Conservation (phyloP, 2,329 filamentous ascomycete genomes). For the Pestalotiopsis sp. region DNA sequence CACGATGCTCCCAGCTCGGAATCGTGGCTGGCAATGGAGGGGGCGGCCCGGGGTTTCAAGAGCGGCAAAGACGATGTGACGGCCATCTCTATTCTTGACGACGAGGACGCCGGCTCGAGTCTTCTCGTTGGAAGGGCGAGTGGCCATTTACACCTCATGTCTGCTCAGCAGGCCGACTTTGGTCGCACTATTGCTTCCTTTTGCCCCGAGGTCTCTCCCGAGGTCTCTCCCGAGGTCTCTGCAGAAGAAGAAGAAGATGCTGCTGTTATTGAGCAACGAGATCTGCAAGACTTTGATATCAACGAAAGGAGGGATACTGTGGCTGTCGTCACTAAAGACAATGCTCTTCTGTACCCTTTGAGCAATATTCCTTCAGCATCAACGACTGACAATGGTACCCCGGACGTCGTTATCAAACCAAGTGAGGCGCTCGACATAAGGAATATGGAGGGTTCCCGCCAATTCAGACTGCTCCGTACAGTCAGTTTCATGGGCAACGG, state of each 20-base stretch:
- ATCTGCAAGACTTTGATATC: conserved; percentile 40
- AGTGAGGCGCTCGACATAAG: conserved; percentile 24
- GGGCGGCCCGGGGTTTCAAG: conserved; percentile 39
- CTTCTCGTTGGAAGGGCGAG: conserved; percentile 53
- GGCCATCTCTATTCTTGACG: conserved; percentile 46
- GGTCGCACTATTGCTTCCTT: conserved; percentile 28
- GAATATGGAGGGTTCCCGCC: conserved; percentile 14
- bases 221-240: too few relatives aligned
- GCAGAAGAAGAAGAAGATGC: not conserved
- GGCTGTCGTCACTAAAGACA: conserved; percentile 36
- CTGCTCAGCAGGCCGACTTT: conserved; percentile 35
- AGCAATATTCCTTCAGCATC: conserved; percentile 15
- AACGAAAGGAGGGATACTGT: conserved; percentile 27
- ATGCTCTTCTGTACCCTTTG: conserved; percentile 37
- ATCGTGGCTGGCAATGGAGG: conserved; percentile 42
- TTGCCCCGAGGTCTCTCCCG: conserved; percentile 11
- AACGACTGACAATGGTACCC: conserved; percentile 10
- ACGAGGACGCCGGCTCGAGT: conserved; percentile 24
- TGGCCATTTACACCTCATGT: conserved; percentile 49
- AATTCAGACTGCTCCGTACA: conserved; percentile 32
- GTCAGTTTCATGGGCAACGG: conserved; percentile 50
- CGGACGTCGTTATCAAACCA: conserved; percentile 20
- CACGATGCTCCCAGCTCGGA: conserved; percentile 18
- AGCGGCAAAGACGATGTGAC: conserved; percentile 54
- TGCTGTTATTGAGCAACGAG: conserved; percentile 22